A percentile compares a stretch with the other conserved stretches of the same genome.
Evolutionary conservation across 2,329 filamentous ascomycete genomes (phyloP).

Genomic region (Mycosphaerella sp.): DNA sequence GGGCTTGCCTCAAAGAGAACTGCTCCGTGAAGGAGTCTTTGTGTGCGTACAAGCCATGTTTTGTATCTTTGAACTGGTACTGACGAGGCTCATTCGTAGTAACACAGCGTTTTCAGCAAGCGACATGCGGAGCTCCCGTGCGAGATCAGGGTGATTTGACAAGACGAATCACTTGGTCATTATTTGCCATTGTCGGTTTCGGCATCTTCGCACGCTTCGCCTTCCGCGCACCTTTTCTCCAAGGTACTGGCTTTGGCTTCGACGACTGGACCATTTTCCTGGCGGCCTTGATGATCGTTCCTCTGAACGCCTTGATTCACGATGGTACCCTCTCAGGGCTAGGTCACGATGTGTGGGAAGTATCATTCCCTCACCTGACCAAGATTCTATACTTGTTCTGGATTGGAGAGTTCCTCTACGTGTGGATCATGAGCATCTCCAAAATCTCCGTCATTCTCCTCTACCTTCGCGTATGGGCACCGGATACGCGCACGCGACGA

Average conservation of each 20-base stretch:
- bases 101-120: neutral
- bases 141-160: slow-evolving; percentile 4
- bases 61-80: neutral
- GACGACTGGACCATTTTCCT: slow-evolving; percentile 11
- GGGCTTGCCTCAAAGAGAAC: slow-evolving; percentile 3
- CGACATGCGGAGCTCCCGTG: slow-evolving; percentile 1
- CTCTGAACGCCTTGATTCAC: slow-evolving; percentile 2
- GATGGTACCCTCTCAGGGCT: slow-evolving; percentile 1
- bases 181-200: neutral
- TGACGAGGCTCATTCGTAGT: neutral
- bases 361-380: slow-evolving; percentile 4
- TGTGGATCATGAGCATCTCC: slow-evolving; percentile 10
- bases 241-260: slow-evolving; percentile 6
- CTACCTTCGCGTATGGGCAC: slow-evolving; percentile 9
- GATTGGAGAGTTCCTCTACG: slow-evolving; percentile 11
- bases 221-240: slow-evolving; percentile 2
- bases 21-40: slow-evolving; percentile 9
- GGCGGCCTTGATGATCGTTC: slow-evolving; percentile 1
- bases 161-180: neutral
- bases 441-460: slow-evolving; percentile 9
- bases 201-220: slow-evolving; percentile 6
- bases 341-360: slow-evolving; percentile 9
- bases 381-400: slow-evolving; percentile 11
- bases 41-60: neutral
- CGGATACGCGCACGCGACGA: neutral